Conservation (phyloP, 352 stramenopile genomes). For the Pythium phragmiticola region DNA sequence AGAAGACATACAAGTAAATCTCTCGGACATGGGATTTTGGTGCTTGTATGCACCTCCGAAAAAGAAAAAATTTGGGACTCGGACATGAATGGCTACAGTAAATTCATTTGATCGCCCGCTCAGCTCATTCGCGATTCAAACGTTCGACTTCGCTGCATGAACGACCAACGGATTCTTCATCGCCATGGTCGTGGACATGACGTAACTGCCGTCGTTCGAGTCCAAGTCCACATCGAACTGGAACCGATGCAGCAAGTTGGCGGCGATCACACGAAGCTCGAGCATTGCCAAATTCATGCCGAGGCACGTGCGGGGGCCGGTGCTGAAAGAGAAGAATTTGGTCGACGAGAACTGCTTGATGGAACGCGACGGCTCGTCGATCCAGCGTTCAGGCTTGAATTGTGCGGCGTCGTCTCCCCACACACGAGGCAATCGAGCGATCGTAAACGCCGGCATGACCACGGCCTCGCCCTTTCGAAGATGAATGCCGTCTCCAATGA, state of each 20-base stretch:
- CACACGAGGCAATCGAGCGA: conserved; percentile 27
- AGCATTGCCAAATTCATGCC: conserved; percentile 47
- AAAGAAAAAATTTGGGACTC: too few species aligned
- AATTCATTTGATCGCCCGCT: too few species aligned
- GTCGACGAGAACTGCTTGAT: neutral
- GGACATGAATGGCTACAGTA: too few species aligned
- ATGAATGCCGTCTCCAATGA: conserved; percentile 29
- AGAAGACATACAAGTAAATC: too few species aligned
- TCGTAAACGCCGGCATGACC: conserved; percentile 30
- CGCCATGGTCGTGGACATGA: neutral
- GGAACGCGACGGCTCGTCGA: conserved; percentile 21
- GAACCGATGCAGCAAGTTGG: conserved; percentile 19
- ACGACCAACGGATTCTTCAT: neutral
- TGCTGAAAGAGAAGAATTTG: conserved; percentile 25
- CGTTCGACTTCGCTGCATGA: too few species aligned
- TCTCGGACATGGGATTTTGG: too few species aligned
- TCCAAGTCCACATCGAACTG: neutral
- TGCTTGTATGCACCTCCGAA: too few species aligned
- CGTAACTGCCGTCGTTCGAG: neutral
- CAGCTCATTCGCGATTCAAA: too few species aligned
- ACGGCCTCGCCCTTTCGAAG: conserved; percentile 26
- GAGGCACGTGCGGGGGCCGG: conserved; percentile 32
- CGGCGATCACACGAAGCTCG: conserved; percentile 40
- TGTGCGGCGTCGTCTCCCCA: conserved; percentile 50
- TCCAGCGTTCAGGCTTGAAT: conserved; percentile 60